A percentile compares a stretch with the other conserved stretches of the same genome.
phyloP scores from a whole-genome alignment of 2,329 filamentous ascomycete genomes.

The Malbranchea cinnamomea region DNA sequence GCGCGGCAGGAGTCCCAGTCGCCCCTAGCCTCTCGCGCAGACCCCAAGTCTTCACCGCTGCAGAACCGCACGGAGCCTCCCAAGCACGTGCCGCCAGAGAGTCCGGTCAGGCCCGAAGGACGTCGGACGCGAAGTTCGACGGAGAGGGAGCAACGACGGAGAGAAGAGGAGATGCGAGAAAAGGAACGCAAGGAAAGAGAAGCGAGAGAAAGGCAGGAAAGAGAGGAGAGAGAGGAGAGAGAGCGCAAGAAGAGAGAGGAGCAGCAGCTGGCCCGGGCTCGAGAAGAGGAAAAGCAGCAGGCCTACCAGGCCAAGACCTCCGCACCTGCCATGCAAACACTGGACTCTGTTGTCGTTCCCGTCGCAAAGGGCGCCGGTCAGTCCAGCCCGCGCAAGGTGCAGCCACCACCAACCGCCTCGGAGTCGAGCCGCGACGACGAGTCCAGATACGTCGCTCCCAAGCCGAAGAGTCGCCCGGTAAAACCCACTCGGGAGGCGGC shows the following conservation, averaged over 20 bases:
- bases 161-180: constrained; percentile 13
- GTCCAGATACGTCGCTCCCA: constrained; percentile 16
- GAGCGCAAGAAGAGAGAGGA: constrained; percentile 18
- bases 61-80: constrained; percentile 10
- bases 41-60: constrained; percentile 5
- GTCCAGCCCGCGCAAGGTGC: constrained; percentile 14
- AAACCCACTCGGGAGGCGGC: constrained; percentile 30
- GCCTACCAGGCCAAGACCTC: constrained; percentile 17
- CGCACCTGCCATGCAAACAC: constrained; percentile 19
- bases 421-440: constrained; percentile 16
- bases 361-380: constrained; percentile 7
- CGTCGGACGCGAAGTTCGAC: constrained; percentile 44
- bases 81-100: constrained; percentile 15
- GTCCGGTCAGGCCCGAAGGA: constrained; percentile 21
- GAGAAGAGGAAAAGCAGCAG: constrained; percentile 22
- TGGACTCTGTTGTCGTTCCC: constrained; percentile 16
- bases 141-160: constrained; percentile 36
- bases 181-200: constrained; percentile 9
- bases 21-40: constrained; percentile 21
- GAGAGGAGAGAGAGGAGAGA: constrained; percentile 13
- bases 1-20: constrained; percentile 42
- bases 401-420: constrained; percentile 14
- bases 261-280: constrained; percentile 19
- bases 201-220: constrained; percentile 38
- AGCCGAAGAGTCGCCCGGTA: constrained; percentile 25